phyloP scores from a whole-genome alignment of 306 rosid species.

The Neltuma alba region DNA sequence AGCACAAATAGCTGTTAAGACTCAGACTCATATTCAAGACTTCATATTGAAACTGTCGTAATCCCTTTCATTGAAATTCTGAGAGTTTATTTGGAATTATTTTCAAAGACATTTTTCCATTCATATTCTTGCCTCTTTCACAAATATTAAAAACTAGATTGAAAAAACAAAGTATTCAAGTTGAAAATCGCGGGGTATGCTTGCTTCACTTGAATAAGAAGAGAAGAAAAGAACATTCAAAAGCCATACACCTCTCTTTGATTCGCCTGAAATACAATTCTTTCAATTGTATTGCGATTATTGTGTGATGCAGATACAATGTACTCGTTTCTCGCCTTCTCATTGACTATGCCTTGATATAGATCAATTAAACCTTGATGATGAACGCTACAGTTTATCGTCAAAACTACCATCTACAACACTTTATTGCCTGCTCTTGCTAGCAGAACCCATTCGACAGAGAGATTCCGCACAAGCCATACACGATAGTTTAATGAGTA shows the following conservation, averaged over 20 bases:
- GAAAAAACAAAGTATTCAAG: neutral
- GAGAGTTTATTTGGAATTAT: no score
- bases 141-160: no score
- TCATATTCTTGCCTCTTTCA: neutral
- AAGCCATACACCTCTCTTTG: neutral
- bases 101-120: neutral
- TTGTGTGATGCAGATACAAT: conserved; percentile 32
- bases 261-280: neutral
- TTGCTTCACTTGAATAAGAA: no score
- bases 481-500: conserved; percentile 14
- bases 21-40: no score
- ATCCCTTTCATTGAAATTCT: no score
- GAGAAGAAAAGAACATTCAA: neutral
- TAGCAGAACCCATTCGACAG: conserved; percentile 31
- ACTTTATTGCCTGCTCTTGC: conserved; percentile 39
- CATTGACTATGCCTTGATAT: conserved; percentile 30
- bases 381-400: conserved; percentile 46
- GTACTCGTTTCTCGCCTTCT: no score
- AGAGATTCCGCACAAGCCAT: conserved; percentile 23
- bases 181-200: neutral
- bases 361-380: conserved; percentile 33
- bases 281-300: conserved; percentile 4
- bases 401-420: conserved; percentile 39
- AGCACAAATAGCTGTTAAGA: no score
- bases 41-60: no score